These are phyloP conservation scores for Pythium volutum DNA, from an alignment of 352 stramenopile genomes.

Conservation along the genomic window DNA sequence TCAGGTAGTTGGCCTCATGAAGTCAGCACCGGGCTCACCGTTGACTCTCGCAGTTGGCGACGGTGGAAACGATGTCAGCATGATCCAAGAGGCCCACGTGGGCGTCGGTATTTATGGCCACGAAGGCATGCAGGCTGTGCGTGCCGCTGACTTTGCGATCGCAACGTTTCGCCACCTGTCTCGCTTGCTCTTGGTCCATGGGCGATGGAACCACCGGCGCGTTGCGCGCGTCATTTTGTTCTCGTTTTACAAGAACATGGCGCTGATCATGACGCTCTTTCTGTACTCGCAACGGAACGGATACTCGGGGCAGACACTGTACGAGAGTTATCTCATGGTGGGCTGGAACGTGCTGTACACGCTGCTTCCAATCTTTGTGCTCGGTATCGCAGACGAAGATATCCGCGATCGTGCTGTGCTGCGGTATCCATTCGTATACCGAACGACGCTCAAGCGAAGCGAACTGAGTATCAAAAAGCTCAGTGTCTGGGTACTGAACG, in stretches of 20 bases:
- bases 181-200: conserved; percentile 74
- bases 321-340: conserved; percentile 87
- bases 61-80: conserved; percentile 98
- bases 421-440: conserved; percentile 78
- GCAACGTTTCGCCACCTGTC: conserved; percentile 78
- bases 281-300: conserved; percentile 83
- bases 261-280: conserved; percentile 94
- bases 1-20: conserved; percentile 94
- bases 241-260: conserved; percentile 91
- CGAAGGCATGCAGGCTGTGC: conserved; percentile 92
- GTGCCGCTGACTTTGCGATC: conserved; percentile 83
- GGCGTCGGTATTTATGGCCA: conserved; percentile 98
- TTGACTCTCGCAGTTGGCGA: conserved; percentile 97
- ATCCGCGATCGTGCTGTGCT: conserved; percentile 72
- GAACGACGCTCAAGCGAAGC: conserved; percentile 55
- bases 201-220: conserved; percentile 81
- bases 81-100: conserved; percentile 99
- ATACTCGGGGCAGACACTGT: conserved; percentile 91
- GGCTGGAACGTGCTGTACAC: conserved; percentile 96
- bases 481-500: conserved; percentile 67
- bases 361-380: conserved; percentile 90
- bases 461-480: conserved; percentile 61
- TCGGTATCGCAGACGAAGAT: conserved; percentile 82
- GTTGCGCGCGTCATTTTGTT: conserved; percentile 83
- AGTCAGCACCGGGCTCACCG: conserved; percentile 56